These are phyloP conservation scores for Diutina sp. DNA, from an alignment of 1,139 yeast species.

Conservation along the genomic window DNA sequence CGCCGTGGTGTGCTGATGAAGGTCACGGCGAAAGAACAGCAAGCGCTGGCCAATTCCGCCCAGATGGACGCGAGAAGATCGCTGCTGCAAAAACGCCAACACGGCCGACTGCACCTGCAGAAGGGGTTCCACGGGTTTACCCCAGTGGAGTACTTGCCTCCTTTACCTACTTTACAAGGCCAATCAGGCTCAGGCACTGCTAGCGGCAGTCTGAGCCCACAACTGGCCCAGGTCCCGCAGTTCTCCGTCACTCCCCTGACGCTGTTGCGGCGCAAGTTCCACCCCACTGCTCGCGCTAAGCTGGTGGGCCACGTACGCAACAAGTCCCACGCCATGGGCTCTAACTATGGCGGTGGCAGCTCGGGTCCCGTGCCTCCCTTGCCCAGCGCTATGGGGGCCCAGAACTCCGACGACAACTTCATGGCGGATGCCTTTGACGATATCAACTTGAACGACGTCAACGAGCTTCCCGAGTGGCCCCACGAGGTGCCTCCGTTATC, in stretches of 20 bases:
- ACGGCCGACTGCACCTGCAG: background rate
- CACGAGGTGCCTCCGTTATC: conserved; percentile 17
- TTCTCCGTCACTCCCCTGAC: background rate
- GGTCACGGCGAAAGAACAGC: conserved; percentile 48
- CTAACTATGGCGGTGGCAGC: no score
- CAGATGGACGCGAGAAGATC: background rate
- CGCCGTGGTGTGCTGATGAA: conserved; percentile 55
- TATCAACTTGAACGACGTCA: conserved; percentile 31
- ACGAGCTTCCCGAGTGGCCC: background rate
- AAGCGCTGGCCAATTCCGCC: no score
- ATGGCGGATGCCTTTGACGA: conserved; percentile 54
- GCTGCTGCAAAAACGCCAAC: background rate
- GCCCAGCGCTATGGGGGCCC: conserved; percentile 32
- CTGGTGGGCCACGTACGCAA: conserved; percentile 74
- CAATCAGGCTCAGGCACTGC: no score
- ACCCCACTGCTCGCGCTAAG: conserved; percentile 84
- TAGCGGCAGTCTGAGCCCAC: conserved; percentile 3
- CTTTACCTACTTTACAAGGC: conserved; percentile 36
- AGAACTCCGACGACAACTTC: conserved; percentile 27
- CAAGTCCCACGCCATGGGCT: conserved; percentile 22
- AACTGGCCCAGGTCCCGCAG: conserved; percentile 1
- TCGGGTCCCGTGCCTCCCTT: conserved; percentile 14
- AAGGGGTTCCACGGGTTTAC: conserved; percentile 17
- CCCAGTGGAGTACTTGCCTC: conserved; percentile 36
- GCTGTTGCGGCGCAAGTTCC: conserved; percentile 17